Evolutionary conservation across 2,329 filamentous ascomycete genomes (phyloP), one percentile per base, ranked within the genome.

Genomic region (Cercospora brassicicola): DNA sequence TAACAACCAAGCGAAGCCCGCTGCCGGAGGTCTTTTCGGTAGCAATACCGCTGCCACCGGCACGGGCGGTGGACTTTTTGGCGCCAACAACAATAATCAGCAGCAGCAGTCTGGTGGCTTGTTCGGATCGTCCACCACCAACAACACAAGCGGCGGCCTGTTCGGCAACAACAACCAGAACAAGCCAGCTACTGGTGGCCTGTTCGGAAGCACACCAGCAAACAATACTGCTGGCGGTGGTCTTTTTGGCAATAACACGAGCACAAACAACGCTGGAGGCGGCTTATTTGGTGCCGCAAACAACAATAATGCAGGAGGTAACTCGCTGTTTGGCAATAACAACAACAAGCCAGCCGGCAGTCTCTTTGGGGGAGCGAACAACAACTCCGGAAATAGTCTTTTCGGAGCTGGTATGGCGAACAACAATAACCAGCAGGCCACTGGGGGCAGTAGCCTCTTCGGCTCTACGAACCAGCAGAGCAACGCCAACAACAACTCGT

Each of bases 401-500:
- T 79, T 79, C 59, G 77, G 78, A 8, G 72, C 74, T 9, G 69
- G 81, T 31, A 20, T 64, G 31, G 61, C 48, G 7, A 79, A 79
- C 45, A 78, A 80, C 61, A 79, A 75, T 68, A 81, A 80, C 55
- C 79, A 76, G 71, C 80, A 80, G 69, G 76, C 71, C 74, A 72
- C 67, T 51, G 69, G 66, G 53, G 74, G 73, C 62, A 73, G 53
- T 69, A 76, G 73, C 48, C 76, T 86, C 7, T 85, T 85, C 66
- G 76, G 70, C 31, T 78, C 53, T 61, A 68, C 60, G 59, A 56
- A 82, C 60, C 77, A 79, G 65, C 82, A 80, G 63, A 81, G 82
- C 59, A 80, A 81, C 64, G 78, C 81, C 59, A 79, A 81, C 67
- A 77, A 75, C 69, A 80, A 78, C 69, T 82, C 84, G 73, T 71